phyloP scores from a whole-genome alignment of 345 rosid genomes.

The Eucalyptus sp. region DNA sequence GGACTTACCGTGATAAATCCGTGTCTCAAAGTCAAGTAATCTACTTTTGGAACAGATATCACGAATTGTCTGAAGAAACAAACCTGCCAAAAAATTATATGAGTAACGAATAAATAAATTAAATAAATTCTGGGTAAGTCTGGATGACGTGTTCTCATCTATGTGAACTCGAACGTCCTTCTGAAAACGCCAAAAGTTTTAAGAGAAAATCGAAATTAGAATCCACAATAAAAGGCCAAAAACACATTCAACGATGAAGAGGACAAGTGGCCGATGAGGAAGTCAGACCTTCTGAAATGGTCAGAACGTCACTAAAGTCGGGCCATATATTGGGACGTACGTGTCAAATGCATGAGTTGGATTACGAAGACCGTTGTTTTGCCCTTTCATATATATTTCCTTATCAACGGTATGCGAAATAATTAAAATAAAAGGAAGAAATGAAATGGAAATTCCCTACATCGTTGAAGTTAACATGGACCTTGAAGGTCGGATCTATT shows the following conservation, averaged over 20 bases:
- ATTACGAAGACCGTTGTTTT: not conserved
- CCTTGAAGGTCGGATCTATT: not conserved
- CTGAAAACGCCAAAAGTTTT: not conserved
- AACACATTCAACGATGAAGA: not conserved
- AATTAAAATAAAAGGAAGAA: not conserved
- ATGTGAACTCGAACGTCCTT: not conserved
- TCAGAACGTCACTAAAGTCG: not conserved
- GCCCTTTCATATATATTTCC: not conserved
- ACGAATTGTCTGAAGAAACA: constrained; percentile 89
- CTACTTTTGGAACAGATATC: constrained; percentile 72
- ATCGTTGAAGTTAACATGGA: not conserved
- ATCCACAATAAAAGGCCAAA: not conserved
- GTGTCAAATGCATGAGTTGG: not conserved
- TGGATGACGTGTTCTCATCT: not conserved
- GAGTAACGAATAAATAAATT: not conserved
- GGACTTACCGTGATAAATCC: constrained; percentile 68
- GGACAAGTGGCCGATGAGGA: not conserved
- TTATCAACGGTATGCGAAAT: not conserved
- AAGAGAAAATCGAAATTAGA: not conserved
- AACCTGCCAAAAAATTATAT: constrained; percentile 20
- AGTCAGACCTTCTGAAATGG: not conserved
- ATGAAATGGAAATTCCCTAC: not conserved
- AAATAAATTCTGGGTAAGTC: not conserved
- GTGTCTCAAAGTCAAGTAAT: constrained; percentile 80
- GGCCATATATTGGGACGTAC: not conserved